Evolutionary conservation across 139 green algal genomes (phyloP), one percentile per base, ranked within the genome.

Genomic region (Coccomyxa sp.): DNA sequence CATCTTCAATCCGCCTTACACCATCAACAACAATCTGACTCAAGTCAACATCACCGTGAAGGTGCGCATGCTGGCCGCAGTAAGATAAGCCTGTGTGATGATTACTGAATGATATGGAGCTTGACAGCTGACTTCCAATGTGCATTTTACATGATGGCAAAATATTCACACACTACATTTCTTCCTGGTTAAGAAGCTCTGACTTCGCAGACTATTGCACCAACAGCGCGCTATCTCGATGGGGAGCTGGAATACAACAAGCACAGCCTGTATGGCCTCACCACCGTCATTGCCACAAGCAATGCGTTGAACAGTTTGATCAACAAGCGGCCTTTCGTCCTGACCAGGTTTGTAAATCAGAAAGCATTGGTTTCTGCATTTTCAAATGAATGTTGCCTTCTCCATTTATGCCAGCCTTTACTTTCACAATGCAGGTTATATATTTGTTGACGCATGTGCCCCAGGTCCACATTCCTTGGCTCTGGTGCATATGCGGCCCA

Each of bases 191-290:
- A 77, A 31, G 23, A 77, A 30, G 27, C n/a, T 45, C 23, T 77
- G 71, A n/a, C 71, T 16, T 31, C 12, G 23, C 71, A 90, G 79
- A 79, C 81, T 14, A 80, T 93, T 59, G 79, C 89, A 13, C 63
- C 87, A 32, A 87, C 89, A 32, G 83, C 84, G 4, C 17, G 17
- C 16, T 77, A 88, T n/a, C 30, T 81, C 21, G 74, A 90, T 67
- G 89, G 90, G 1, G 76, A 67, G 1, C 67, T 86, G 21, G 68
- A 92, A 38, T 93, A 92, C 84, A 80, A 93, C 82, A 74, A 81
- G 13, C 90, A 93, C 83, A 90, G 93, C 78, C 82, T 93, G 38
- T 93, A 92, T 76, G 88, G 84, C 58, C 76, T 88, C 0, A 51
- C 76, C 16, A 76, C 83, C 45, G 30, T 17, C 9, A 30, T 18